These are phyloP conservation scores for Huntiella bhutanensis DNA, from an alignment of 2,329 filamentous ascomycete genomes.

Conservation along the genomic window DNA sequence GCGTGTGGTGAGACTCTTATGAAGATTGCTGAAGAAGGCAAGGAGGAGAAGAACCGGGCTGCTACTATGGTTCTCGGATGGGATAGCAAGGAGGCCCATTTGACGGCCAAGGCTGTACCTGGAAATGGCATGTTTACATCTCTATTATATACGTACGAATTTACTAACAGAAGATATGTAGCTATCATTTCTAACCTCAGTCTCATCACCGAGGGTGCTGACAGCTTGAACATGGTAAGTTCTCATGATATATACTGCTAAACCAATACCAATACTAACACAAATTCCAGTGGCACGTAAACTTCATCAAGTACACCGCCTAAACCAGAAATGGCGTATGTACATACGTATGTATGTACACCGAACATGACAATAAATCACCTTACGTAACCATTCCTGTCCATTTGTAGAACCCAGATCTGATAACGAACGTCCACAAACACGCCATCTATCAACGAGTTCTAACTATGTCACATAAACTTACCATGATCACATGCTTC, in stretches of 20 bases:
- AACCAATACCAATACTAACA: background rate
- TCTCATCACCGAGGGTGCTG: constrained; percentile 16
- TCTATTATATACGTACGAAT: background rate
- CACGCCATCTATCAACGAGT: too few relatives aligned
- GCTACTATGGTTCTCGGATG: constrained; percentile 21
- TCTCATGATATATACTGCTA: background rate
- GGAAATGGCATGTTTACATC: constrained; percentile 13
- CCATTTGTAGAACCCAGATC: too few relatives aligned
- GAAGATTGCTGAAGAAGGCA: constrained; percentile 15
- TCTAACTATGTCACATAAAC: too few relatives aligned
- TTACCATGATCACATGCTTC: too few relatives aligned
- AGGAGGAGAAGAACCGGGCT: constrained; percentile 16
- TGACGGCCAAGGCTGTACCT: constrained; percentile 15
- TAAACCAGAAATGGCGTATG: too few relatives aligned
- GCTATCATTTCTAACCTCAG: constrained; percentile 21
- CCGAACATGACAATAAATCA: too few relatives aligned
- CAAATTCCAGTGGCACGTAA: constrained; percentile 16
- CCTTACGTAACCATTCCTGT: too few relatives aligned
- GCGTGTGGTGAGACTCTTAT: constrained; percentile 19
- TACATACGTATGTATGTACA: too few relatives aligned
- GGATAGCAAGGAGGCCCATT: constrained; percentile 22
- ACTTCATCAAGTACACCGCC: constrained; percentile 10
- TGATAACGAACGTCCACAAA: too few relatives aligned
- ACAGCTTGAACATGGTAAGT: constrained; percentile 19
- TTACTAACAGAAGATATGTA: constrained; percentile 11